Base-by-base conservation (phyloP, 208 protist species). In the Acanthamoeba sp. region DNA sequence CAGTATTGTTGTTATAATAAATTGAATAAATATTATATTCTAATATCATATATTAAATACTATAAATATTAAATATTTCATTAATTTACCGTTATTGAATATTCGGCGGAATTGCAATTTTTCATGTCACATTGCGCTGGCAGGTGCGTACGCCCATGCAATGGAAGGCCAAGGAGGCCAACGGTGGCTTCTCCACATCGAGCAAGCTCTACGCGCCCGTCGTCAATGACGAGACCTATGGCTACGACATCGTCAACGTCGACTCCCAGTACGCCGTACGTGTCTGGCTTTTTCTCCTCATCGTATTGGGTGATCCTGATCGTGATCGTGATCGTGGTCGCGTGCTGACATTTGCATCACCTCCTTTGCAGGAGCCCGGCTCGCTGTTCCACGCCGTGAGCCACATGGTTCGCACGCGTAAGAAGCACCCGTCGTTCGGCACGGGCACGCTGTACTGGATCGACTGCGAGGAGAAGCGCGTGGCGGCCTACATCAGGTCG, bases 141-240 rank as follows among this genome's bases (percentile, higher is more conserved):
- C 82, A 90, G 82, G 94, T 96, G 2, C 29, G 95, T 32, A 97
- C 96, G 48, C 96, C 96, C 29, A 97, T 97, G 96, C 96, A 97
- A 48, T 96, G 94, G 94, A 66, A 96, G 50, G 84, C 90, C 22
- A 87, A 80, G 29, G 40, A 69, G 27, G 78, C 88, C 34, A 95
- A 97, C 78, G 95, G 91, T 32, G 96, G 95, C 32, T 96, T 97
- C 45, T 96, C 96, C 24, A 89, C 76, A 0, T 45, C 95, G 32
- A 76, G 20, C 34, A 96, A 95, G 40, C 24, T 93, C 9, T 96
- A 96, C 62, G 80, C 89, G 2, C 95, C 95, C 6, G 95, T 96
- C 3, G 95, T 96, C 20, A 85, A 96, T 48, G 87, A 95, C 34
- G 89, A 84, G 7, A 45, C 87, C 34, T 96, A 95, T 45, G 95